Base-by-base conservation (phyloP, 192 early-diverging fungal genomes). In the Coemansia sp. region DNA sequence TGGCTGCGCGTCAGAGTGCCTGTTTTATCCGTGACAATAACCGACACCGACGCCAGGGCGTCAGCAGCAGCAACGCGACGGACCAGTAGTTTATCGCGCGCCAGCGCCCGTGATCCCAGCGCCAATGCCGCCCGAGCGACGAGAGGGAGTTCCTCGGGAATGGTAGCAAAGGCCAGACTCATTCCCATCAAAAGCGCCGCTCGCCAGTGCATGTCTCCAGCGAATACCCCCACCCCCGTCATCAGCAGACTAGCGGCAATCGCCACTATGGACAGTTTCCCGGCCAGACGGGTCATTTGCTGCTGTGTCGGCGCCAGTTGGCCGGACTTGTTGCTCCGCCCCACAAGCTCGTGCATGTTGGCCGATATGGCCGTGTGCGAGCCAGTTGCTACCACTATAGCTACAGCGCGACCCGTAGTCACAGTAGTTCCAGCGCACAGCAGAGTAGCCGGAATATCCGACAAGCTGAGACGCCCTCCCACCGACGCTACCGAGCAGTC, bases 1-100 rank as follows among this genome's bases (percentile, higher is more conserved):
- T 86, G 68, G 64, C 88, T 89, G 41, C 73, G 69, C 0, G 90
- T 91, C 23, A 91, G 69, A 8, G 90, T 91, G 9, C 90, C 90
- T 0, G 90, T 91, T 68, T 91, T 91, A 62, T 91, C 90, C 1
- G 88, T 89, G 5, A 86, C 85, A 25, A 91, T 70, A n/a, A 86
- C 66, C 7, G 86, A 88, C 4, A 90, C 86, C 0, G 82, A 73
- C 12, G 86, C 84, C 7, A 91, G 76, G 3, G 88, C 87, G 45
- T 90, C 90, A 3, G 88, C 86, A 3, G 88, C 89, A 42, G 73
- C 74, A 13, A 88, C 69, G 18, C 84, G 84, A 59, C 90, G 87
- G 10, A 92, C 87, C 35, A 92, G 69, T 9, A 90, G 82, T 1
- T 76, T 73, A 23, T 82, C 65, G 20, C 85, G 73, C 9, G 75